Percentiles rank a stretch among this genome's conserved stretches.
Conservation (phyloP, 1,284 basidiomycete genomes). For the Ustilago lituana region DNA sequence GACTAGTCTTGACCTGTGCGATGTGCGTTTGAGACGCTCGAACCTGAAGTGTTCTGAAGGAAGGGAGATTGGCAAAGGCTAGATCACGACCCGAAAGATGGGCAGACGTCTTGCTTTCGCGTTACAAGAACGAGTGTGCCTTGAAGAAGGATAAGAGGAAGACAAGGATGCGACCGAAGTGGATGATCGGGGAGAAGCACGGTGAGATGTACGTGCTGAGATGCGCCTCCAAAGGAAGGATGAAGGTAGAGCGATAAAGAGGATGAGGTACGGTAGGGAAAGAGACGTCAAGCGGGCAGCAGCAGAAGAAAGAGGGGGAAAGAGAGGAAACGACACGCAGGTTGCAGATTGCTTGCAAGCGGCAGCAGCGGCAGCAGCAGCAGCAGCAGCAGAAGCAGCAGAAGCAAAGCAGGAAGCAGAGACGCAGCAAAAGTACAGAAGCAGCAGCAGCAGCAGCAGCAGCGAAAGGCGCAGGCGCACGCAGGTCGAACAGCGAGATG, state of each 20-base stretch:
- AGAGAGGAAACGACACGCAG: conserved; percentile 35
- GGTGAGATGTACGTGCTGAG: conserved; percentile 15
- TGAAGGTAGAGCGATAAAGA: conserved; percentile 1
- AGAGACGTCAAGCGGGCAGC: neutral
- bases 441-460: conserved; percentile 1
- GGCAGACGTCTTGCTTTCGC: conserved; percentile 10
- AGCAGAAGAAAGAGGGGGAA: neutral
- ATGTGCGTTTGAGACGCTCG: neutral
- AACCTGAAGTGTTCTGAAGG: neutral
- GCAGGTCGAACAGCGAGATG: conserved; percentile 13
- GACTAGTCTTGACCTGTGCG: too few species aligned
- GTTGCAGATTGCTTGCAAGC: conserved; percentile 42
- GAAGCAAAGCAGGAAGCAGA: conserved; percentile 6
- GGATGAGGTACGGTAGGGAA: conserved; percentile 14
- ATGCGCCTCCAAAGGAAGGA: conserved; percentile 15
- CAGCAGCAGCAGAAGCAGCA: conserved; percentile 12
- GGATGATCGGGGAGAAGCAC: conserved; percentile 2
- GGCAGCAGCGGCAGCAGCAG: conserved; percentile 13
- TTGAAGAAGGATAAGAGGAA: too few species aligned
- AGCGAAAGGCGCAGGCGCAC: conserved; percentile 22
- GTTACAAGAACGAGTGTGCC: conserved; percentile 7
- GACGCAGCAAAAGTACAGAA: conserved; percentile 1
- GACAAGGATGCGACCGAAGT: conserved; percentile 4
- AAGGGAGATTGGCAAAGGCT: neutral
- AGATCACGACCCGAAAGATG: neutral